Conservation (phyloP, 176 grass and related monocot species). For the Musa itinerans region DNA sequence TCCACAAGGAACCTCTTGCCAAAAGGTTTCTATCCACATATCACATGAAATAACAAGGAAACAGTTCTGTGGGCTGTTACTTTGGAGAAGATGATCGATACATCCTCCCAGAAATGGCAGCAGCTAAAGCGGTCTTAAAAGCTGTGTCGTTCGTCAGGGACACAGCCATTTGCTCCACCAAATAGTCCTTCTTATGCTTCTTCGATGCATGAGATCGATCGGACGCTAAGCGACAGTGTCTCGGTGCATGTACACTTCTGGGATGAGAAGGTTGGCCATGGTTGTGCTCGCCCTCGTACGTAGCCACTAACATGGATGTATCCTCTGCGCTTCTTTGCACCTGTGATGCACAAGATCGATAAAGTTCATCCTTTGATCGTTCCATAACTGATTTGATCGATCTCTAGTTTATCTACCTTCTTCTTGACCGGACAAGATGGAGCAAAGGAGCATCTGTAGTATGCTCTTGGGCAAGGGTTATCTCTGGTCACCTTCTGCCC, state of each 20-base stretch:
- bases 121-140: constrained; percentile 64
- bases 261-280: constrained; percentile 39
- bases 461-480: constrained; percentile 82
- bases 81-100: constrained; percentile 34
- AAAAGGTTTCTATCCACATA: too few species aligned
- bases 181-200: neutral
- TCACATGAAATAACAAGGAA: too few species aligned
- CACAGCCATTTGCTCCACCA: constrained; percentile 79
- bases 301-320: constrained; percentile 47
- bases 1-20: too few species aligned
- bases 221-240: constrained; percentile 8
- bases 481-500: constrained; percentile 96
- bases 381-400: neutral
- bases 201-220: neutral
- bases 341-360: constrained; percentile 2
- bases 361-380: neutral
- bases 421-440: constrained; percentile 73
- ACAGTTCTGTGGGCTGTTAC: neutral
- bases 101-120: constrained; percentile 67
- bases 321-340: constrained; percentile 83
- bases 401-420: constrained; percentile 38
- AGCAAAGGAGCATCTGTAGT: constrained; percentile 87
- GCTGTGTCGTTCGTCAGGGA: constrained; percentile 65
- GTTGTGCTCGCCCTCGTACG: constrained; percentile 90
- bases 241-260: neutral